These are phyloP conservation scores for Mucor racemosus DNA, from an alignment of 371 early-diverging fungal genomes.

Conservation along the genomic window DNA sequence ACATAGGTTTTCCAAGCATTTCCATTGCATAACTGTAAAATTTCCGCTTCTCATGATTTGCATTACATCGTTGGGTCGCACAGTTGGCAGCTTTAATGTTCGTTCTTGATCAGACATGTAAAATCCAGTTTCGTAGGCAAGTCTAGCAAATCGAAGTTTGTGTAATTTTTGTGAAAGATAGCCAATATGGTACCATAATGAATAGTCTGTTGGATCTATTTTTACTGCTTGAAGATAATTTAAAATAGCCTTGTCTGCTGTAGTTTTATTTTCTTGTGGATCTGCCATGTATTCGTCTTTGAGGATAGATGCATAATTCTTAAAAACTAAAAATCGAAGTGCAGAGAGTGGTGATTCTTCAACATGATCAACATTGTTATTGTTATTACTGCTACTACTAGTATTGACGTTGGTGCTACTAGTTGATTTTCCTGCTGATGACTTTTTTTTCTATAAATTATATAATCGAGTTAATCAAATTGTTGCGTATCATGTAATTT, in stretches of 20 bases:
- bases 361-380: conserved; percentile 3
- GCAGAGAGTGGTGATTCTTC: conserved; percentile 27
- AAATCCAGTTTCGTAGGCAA: conserved; percentile 57
- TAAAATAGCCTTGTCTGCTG: conserved; percentile 46
- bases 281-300: conserved; percentile 42
- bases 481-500: neutral
- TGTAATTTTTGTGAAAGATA: conserved; percentile 41
- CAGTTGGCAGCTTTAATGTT: conserved; percentile 1
- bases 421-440: neutral
- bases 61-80: conserved; percentile 15
- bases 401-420: neutral
- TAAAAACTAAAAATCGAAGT: conserved; percentile 61
- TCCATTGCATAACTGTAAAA: conserved; percentile 57
- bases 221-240: conserved; percentile 61
- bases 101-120: conserved; percentile 17
- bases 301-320: conserved; percentile 64
- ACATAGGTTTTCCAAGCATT: conserved; percentile 61
- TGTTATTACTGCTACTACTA: neutral
- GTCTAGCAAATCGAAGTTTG: conserved; percentile 52
- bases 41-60: conserved; percentile 13
- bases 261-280: conserved; percentile 17
- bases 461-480: neutral
- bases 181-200: conserved; percentile 63
- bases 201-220: conserved; percentile 59
- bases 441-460: conserved; percentile 9